Conservation (phyloP, 73 alveolate species). For the Stentor coeruleus region DNA sequence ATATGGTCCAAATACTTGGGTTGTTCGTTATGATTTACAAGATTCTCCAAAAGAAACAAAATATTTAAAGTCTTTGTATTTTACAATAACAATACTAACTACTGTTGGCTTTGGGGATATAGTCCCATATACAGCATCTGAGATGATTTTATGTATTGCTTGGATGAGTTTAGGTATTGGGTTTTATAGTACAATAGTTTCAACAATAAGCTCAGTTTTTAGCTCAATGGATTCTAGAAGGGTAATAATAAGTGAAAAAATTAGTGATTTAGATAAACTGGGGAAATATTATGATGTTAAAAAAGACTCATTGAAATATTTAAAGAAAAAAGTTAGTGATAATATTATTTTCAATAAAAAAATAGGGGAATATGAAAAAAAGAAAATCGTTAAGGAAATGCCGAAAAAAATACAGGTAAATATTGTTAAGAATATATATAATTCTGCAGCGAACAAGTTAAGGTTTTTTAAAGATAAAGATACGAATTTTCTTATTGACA, state of each 20-base stretch:
- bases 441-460: background rate
- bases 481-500: background rate
- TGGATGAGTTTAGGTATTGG: slow-evolving; percentile 31
- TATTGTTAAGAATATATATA: background rate
- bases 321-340: background rate
- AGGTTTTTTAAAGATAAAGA: background rate
- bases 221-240: slow-evolving; percentile 18
- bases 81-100: slow-evolving; percentile 19
- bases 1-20: slow-evolving; percentile 65
- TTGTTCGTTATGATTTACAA: slow-evolving; percentile 1
- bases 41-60: background rate
- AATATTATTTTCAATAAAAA: background rate
- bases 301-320: background rate
- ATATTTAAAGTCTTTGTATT: background rate
- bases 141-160: slow-evolving; percentile 18
- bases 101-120: slow-evolving; percentile 57
- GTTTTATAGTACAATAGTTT: slow-evolving; percentile 15
- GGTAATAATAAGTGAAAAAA: background rate
- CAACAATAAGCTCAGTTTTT: background rate
- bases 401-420: background rate
- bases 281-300: background rate
- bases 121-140: slow-evolving; percentile 30
- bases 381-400: background rate
- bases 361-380: background rate
- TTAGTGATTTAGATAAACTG: background rate